Conservation (phyloP, 2,329 filamentous ascomycete genomes). For the Epichloe gansuensis region DNA sequence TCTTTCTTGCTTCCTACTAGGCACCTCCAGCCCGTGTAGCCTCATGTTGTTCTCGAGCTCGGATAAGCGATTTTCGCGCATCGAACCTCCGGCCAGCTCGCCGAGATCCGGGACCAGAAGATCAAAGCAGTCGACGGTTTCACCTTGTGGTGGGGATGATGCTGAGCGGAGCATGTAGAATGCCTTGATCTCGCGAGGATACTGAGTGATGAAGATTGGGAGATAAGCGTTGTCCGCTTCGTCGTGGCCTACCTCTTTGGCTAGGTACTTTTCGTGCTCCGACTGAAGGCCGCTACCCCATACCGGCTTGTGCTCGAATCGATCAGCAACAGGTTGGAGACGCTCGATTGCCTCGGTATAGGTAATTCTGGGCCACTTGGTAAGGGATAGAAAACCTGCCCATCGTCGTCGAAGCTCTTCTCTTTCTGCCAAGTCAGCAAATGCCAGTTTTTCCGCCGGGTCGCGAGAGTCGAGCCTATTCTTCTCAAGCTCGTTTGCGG, state of each 20-base stretch:
- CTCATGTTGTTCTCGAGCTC: constrained; percentile 60
- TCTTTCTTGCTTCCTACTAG: constrained; percentile 16
- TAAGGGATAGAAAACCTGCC: constrained; percentile 45
- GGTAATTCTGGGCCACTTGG: constrained; percentile 65
- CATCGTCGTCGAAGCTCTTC: constrained; percentile 53
- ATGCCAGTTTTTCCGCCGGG: constrained; percentile 28
- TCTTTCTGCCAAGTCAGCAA: constrained; percentile 29
- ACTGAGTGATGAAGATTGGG: constrained; percentile 87
- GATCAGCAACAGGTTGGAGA: constrained; percentile 45
- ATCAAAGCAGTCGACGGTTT: constrained; percentile 81
- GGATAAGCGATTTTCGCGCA: constrained; percentile 69
- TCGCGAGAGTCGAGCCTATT: constrained; percentile 23
- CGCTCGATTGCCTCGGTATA: constrained; percentile 66
- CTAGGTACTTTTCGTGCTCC: constrained; percentile 86
- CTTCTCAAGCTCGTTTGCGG: constrained; percentile 30
- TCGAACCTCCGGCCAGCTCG: constrained; percentile 77
- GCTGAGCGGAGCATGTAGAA: constrained; percentile 52
- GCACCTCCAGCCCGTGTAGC: constrained; percentile 45
- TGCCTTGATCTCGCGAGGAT: constrained; percentile 77
- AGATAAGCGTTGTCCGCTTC: constrained; percentile 32
- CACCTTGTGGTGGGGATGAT: constrained; percentile 16
- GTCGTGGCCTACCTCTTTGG: constrained; percentile 45
- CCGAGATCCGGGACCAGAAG: constrained; percentile 74
- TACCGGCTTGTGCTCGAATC: constrained; percentile 55
- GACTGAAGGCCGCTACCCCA: constrained; percentile 71